phyloP scores from a whole-genome alignment of 148 eudicot species.

The Chenopodium quinoa region DNA sequence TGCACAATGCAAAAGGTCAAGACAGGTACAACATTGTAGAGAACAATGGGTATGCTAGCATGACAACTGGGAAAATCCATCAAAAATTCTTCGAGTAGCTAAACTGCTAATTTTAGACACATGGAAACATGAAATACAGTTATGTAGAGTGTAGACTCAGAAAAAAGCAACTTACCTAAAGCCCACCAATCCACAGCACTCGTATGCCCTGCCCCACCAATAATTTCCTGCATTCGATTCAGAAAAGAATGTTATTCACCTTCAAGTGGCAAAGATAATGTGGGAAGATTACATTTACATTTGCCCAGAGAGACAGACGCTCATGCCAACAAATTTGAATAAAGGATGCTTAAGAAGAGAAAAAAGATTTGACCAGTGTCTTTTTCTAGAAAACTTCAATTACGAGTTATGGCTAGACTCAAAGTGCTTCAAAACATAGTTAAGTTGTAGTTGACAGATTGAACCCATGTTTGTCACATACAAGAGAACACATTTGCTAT shows the following conservation, averaged over 20 bases:
- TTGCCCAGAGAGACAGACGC: neutral
- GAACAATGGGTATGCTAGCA: neutral
- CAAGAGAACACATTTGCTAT: neutral
- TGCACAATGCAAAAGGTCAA: neutral
- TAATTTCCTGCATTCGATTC: slow-evolving; percentile 68
- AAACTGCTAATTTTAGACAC: neutral
- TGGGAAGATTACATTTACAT: neutral
- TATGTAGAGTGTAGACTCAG: neutral
- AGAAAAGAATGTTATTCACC: slow-evolving; percentile 2
- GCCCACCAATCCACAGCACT: slow-evolving; percentile 99
- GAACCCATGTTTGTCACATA: neutral
- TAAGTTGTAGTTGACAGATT: neutral
- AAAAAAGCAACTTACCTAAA: slow-evolving; percentile 51
- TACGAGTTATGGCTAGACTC: neutral
- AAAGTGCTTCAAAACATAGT: neutral
- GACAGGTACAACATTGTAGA: neutral
- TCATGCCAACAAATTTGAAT: neutral
- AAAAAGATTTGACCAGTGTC: too few species aligned
- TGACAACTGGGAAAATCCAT: neutral
- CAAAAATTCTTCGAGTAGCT: neutral
- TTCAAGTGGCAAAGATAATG: neutral
- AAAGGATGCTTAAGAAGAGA: too few species aligned
- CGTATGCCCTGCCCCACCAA: slow-evolving; percentile 90
- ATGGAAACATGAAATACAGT: neutral
- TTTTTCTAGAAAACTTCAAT: too few species aligned